Base-by-base conservation (phyloP, 768 basidiomycete genomes). In the Heimioporus sp. region DNA sequence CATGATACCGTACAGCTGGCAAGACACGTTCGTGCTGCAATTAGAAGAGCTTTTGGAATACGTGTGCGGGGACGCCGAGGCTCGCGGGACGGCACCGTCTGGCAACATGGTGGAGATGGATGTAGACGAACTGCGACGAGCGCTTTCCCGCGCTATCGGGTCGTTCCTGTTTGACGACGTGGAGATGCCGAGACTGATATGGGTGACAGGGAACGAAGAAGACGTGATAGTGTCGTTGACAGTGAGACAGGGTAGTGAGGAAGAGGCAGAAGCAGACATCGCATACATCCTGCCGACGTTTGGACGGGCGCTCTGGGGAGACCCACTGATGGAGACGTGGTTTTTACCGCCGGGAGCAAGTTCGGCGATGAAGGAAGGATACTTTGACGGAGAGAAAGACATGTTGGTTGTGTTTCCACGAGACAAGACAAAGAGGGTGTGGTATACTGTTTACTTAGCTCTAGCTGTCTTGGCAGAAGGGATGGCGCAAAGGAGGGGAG, bases 91-190 rank as follows among this genome's bases (percentile, higher is more conserved):
- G 31, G 57, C 50, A 24, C 42, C 48, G 4, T 43, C 55, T 10
- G 21, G 20, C 8, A 8, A 41, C 15, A 43, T 28, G 32, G 51
- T 70, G 2, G 65, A 60, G 17, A 12, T 62, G 17, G 49, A 69
- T 28, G 75, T 77, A 46, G 56, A 62, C 20, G 70, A 74, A 24
- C 73, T 87, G 47, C 77, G 82, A 31, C 57, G 60, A 4, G 73
- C 70, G 58, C 77, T 88, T 38, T 80, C 79, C 20, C 83, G 86
- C 20, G 89, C 89, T 19, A 88, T 91, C 52, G 84, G 81, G 13
- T 83, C 77, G 45, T 90, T 81, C 63, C 74, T 91, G 13, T 91
- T 90, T 56, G 86, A 88, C 57, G 88, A 91, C 50, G 85, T 82
- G 48, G 83, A 87, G 48, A 82, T 82, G 6, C 87, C 88, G 6